Evolutionary conservation across 768 basidiomycete species (phyloP), one percentile per base, ranked within the genome.

Genomic region (Chalciporus piperatus): DNA sequence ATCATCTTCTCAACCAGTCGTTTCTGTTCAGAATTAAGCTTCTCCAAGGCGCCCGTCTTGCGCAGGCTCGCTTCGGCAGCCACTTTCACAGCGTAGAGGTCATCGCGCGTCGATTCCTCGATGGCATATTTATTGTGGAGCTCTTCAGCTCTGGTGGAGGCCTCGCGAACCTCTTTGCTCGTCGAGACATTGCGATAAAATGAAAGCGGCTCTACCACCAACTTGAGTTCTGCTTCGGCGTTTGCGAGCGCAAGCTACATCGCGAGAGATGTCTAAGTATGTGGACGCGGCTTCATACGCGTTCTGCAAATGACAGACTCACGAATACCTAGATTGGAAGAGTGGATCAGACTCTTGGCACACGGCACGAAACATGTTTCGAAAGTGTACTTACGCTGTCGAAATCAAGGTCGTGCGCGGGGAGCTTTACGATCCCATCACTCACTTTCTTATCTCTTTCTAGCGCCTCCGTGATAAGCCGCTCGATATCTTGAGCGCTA

Each of bases 101-200:
- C 92, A 37, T 87, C 64, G 9, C 90, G 81, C 87, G 92, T 91
- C 5, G 82, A 83, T 1, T 80, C 74, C 62, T 91, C 88, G 45
- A 91, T 86, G 30, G 71, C 73, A 60, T 81, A 92, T 53, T 89
- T 82, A 47, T 84, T n/a, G 81, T 13, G 84, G 71, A 30, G 71
- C 25, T 79, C 76, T 62, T 92, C 86, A 1, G 86, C 85, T 27
- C 76, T 78, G 52, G 82, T 89, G 6, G 87, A 84, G 2, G 89
- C 87, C 63, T 92, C 89, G 6, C 92, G 80, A 12, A 93, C 74
- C 45, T 78, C 81, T 64, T 90, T 83, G 46, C 76, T 73, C 0
- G 83, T 73, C 14, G 88, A 86, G 28, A 92, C 88, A 54, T 91
- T 88, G 62, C 89, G 85, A 62, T 91, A 88, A 71, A 94, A 93